Evolutionary conservation across 345 rosid genomes (phyloP).

Genomic region (Aquilaria sinensis): DNA sequence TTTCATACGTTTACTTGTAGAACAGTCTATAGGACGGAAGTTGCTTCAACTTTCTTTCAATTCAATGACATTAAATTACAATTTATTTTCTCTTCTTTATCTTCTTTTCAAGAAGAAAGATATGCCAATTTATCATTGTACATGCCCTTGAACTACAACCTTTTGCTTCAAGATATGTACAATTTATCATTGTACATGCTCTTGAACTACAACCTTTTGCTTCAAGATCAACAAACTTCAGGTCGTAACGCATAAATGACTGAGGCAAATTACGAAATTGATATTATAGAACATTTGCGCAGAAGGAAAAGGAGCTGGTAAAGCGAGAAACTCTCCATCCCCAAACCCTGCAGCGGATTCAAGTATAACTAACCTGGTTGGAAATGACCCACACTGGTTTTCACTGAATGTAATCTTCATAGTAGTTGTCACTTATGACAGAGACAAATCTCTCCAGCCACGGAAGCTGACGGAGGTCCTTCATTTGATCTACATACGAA

Average conservation of each 20-base stretch:
- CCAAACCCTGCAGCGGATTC: slow-evolving; percentile 11
- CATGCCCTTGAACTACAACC: slow-evolving; percentile 2
- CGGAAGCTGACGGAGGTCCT: slow-evolving; percentile 95
- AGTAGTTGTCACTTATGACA: slow-evolving; percentile 88
- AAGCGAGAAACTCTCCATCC: slow-evolving; percentile 47
- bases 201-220: slow-evolving; percentile 9
- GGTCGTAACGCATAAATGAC: slow-evolving; percentile 2
- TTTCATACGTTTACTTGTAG: no score
- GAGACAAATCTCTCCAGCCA: slow-evolving; percentile 99
- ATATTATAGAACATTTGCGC: slow-evolving; percentile 15
- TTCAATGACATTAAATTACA: slow-evolving; percentile 11
- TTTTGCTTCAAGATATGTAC: slow-evolving; percentile 3
- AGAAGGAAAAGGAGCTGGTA: slow-evolving; percentile 15
- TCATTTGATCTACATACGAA: slow-evolving; percentile 82
- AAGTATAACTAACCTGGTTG: slow-evolving; percentile 15
- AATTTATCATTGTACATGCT: background rate
- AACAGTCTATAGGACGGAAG: background rate
- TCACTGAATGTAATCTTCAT: slow-evolving; percentile 76
- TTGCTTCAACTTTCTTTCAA: slow-evolving; percentile 16
- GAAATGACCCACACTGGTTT: slow-evolving; percentile 9
- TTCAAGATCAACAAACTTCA: slow-evolving; percentile 8
- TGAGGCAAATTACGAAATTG: slow-evolving; percentile 10
- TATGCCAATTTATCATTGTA: slow-evolving; percentile 1
- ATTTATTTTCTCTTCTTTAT: slow-evolving; percentile 11
- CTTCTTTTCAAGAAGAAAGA: slow-evolving; percentile 27